These are phyloP conservation scores for Cyclotella atomus DNA, from an alignment of 108 stramenopile species.

Conservation along the genomic window DNA sequence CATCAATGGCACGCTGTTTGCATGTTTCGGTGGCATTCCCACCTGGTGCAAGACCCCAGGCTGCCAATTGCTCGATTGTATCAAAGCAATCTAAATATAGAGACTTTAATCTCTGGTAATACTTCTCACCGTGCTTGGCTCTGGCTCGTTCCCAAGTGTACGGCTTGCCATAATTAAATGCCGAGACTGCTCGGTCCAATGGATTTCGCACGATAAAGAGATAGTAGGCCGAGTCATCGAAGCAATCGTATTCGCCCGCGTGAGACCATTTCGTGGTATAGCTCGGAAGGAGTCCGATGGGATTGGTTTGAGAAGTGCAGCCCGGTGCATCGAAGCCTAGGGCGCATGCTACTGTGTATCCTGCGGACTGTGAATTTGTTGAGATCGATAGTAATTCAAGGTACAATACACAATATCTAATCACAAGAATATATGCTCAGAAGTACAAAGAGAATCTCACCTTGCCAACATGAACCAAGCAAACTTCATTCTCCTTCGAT, in stretches of 20 bases:
- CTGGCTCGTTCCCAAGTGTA: not conserved
- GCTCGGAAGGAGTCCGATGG: constrained; percentile 8
- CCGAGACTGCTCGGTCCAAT: constrained; percentile 11
- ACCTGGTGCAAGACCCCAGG: not conserved
- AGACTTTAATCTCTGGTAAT: not conserved
- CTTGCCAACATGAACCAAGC: constrained; percentile 15
- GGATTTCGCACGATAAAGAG: constrained; percentile 29
- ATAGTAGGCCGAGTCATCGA: constrained; percentile 29
- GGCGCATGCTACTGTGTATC: constrained; percentile 7
- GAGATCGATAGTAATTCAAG: not conserved
- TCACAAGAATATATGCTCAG: not conserved
- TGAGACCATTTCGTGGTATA: constrained; percentile 21
- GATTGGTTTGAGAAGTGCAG: not conserved
- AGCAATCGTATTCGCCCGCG: constrained; percentile 24
- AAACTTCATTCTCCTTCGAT: constrained; percentile 8
- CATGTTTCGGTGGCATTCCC: constrained; percentile 17
- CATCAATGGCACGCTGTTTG: not conserved
- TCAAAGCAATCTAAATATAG: constrained; percentile 12
- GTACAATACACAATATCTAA: not conserved
- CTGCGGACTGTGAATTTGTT: not conserved
- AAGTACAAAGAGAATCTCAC: not conserved
- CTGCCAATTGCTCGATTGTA: not conserved
- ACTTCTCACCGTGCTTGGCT: not conserved
- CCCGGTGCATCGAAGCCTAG: constrained; percentile 4
- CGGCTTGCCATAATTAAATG: constrained; percentile 20